Evolutionary conservation across 306 rosid species (phyloP), one percentile per base, ranked within the genome.

Genomic region (peach (Prunus persica)): DNA sequence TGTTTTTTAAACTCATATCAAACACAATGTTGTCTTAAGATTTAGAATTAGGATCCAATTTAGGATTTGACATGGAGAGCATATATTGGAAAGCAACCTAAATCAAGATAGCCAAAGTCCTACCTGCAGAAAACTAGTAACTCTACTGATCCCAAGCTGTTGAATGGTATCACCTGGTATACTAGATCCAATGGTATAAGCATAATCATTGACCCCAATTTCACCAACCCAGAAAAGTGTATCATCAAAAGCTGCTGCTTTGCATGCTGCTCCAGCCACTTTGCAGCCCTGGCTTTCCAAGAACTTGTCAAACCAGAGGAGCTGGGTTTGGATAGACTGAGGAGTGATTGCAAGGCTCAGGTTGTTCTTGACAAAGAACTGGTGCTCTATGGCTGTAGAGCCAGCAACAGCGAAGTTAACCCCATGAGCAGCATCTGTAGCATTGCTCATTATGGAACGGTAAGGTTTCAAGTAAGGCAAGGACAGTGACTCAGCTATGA

Each of bases 131-230:
- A 83, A 84, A 46, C 62, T 73, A 4, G 97, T 76, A 74, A 87
- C 74, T 11, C 88, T 86, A 41, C 63, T 50, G 38, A 89, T 76
- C 1, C 89, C 87, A 4, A 95, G 90, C 87, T 82, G 85, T 65
- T 86, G 83, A 41, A 92, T 84, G 41, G 87, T 84, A 11, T 88
- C 93, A 20, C 11, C 57, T 2, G 92, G 30, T 51, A 95, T 54
- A 1, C 84, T 0, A 72, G 97, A 95, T 82, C 97, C 97, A 74
- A 92, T n/a, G 15, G 73, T 79, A 72, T 95, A 95, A 70, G 99
- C 99, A 75, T 92, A 95, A 19, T 94, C 99, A 83, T 95, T 95
- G 83, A 90, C 97, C 28, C 99, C 99, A 77, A 95, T 95, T 76
- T 95, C 99, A 52, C 99, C 99, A 65, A 95, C 88, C 99, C 99